phyloP scores from a whole-genome alignment of 441 rosid species.

The Aleurites moluccanus region DNA sequence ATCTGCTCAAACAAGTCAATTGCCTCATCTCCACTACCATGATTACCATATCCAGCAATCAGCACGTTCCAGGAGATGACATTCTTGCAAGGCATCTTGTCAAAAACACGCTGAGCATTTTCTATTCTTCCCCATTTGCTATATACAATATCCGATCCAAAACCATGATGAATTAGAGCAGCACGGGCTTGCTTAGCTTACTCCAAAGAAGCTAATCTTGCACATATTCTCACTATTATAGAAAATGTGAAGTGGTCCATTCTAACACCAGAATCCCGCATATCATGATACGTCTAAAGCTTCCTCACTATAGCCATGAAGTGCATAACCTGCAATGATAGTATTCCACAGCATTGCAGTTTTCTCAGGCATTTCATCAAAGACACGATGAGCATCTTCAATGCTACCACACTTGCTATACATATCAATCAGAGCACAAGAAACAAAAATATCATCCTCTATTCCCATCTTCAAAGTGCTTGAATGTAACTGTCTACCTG shows the following conservation, averaged over 20 bases:
- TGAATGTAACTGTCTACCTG: constrained; percentile 73
- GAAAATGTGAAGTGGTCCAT: constrained; percentile 87
- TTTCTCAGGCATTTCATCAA: constrained; percentile 75
- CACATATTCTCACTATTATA: constrained; percentile 58
- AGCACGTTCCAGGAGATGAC: constrained; percentile 84
- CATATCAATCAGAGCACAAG: constrained; percentile 86
- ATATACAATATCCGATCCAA: constrained; percentile 71
- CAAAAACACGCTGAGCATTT: constrained; percentile 68
- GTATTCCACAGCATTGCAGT: constrained; percentile 81
- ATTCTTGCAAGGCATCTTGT: constrained; percentile 70
- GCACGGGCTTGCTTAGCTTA: constrained; percentile 88
- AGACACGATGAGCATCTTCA: constrained; percentile 68
- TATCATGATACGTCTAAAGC: constrained; percentile 65
- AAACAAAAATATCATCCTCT: constrained; percentile 51
- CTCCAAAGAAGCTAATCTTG: constrained; percentile 73
- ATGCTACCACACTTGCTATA: constrained; percentile 84
- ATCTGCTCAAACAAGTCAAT: constrained; percentile 68
- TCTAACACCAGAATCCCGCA: constrained; percentile 68
- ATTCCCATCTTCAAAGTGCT: constrained; percentile 59
- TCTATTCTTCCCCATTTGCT: constrained; percentile 95
- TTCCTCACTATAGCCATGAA: constrained; percentile 82
- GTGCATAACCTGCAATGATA: constrained; percentile 75
- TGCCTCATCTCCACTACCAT: constrained; percentile 73
- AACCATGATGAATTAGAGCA: constrained; percentile 62
- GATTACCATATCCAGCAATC: constrained; percentile 84